Evolutionary conservation across 108 stramenopile species (phyloP).

Genomic region (Skeletonema grethae): DNA sequence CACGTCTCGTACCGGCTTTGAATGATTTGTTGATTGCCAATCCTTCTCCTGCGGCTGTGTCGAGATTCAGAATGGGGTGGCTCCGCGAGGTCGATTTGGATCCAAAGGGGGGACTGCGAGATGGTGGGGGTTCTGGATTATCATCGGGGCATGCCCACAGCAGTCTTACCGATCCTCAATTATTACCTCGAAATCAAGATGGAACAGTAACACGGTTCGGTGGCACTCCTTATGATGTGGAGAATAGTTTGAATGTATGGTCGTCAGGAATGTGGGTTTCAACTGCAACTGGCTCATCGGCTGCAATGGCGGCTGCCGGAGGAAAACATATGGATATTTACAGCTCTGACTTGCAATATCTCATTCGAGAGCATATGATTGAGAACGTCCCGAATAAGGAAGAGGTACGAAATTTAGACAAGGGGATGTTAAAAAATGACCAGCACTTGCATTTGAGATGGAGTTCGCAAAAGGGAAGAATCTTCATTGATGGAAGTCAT

Average conservation of each 20-base stretch:
- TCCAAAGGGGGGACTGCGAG: constrained; percentile 6
- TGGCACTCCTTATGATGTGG: constrained; percentile 68
- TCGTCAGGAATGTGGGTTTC: constrained; percentile 84
- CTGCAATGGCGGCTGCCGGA: constrained; percentile 93
- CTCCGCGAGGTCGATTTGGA: constrained; percentile 45
- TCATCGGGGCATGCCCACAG: constrained; percentile 12
- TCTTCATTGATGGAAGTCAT: constrained; percentile 90
- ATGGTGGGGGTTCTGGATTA: constrained; percentile 14
- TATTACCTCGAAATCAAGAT: constrained; percentile 43
- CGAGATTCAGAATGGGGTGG: constrained; percentile 90
- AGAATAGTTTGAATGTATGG: constrained; percentile 89
- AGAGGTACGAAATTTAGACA: constrained; percentile 59
- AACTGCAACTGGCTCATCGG: constrained; percentile 90
- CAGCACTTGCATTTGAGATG: constrained; percentile 90
- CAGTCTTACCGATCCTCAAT: constrained; percentile 36
- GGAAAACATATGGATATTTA: constrained; percentile 75
- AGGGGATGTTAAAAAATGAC: constrained; percentile 72
- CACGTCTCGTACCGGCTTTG: constrained; percentile 90
- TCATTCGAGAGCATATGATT: constrained; percentile 92
- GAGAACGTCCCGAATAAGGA: constrained; percentile 70
- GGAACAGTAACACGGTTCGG: constrained; percentile 82
- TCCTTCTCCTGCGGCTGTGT: constrained; percentile 91
- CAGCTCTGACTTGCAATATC: constrained; percentile 83
- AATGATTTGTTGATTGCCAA: constrained; percentile 96
- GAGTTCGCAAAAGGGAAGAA: constrained; percentile 91